These are phyloP conservation scores for Ophiocordyceps robertsii DNA, from an alignment of 2,329 filamentous ascomycete genomes.

Conservation along the genomic window DNA sequence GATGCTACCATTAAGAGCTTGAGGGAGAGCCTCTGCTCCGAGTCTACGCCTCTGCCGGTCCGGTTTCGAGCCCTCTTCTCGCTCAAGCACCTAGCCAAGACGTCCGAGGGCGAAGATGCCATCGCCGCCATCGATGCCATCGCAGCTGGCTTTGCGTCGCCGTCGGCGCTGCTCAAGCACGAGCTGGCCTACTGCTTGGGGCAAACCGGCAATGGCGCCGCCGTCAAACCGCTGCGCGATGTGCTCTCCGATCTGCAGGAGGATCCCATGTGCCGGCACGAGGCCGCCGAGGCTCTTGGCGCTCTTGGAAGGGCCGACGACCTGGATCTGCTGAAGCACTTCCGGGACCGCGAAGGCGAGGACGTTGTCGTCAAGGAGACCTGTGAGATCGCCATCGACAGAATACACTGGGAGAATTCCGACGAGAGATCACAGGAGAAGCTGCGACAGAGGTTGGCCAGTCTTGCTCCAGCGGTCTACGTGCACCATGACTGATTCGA, in stretches of 20 bases:
- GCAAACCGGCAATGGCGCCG: constrained; percentile 67
- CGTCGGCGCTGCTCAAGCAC: constrained; percentile 86
- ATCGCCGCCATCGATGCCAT: constrained; percentile 60
- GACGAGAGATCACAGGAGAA: constrained; percentile 59
- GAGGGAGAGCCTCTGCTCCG: constrained; percentile 65
- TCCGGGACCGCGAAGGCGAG: constrained; percentile 65
- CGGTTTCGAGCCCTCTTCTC: constrained; percentile 97
- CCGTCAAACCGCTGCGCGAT: constrained; percentile 56
- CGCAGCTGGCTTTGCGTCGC: constrained; percentile 70
- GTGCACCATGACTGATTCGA: not conserved
- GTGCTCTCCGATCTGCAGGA: constrained; percentile 70
- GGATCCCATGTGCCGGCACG: constrained; percentile 90
- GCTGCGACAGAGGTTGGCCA: constrained; percentile 59
- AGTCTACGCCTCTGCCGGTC: constrained; percentile 68
- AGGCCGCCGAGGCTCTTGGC: constrained; percentile 88
- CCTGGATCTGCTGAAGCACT: constrained; percentile 56
- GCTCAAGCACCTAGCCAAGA: constrained; percentile 79
- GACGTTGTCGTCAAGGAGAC: constrained; percentile 80
- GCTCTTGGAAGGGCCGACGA: constrained; percentile 67
- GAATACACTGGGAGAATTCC: constrained; percentile 86
- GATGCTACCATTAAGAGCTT: constrained; percentile 44
- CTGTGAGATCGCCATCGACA: constrained; percentile 89
- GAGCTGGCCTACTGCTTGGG: constrained; percentile 95
- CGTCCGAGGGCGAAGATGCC: constrained; percentile 44
- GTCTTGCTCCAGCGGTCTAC: constrained; percentile 6